Base-by-base conservation (phyloP, 371 early-diverging fungal species). In the Mucor velutinosus region DNA sequence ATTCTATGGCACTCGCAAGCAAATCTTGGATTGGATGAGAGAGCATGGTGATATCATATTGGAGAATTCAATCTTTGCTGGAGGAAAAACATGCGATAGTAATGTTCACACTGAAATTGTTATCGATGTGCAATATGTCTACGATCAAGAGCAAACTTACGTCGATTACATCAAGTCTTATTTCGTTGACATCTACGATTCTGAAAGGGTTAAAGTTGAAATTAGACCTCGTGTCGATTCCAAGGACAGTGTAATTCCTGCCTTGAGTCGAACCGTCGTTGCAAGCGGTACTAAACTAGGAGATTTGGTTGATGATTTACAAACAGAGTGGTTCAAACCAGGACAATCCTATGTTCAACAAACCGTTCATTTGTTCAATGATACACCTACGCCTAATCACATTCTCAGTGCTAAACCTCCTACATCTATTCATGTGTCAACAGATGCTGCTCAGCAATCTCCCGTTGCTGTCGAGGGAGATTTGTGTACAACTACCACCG, bases 11-110 rank as follows among this genome's bases (percentile, higher is more conserved):
- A 83, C 77, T 2, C 77, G 83, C 19, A 70, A 72, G 23, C 72
- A 80, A 30, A 79, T 81, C 27, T 15, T 83, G 4, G 72, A 78
- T 8, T 83, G 83, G 83, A 76, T 83, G 45, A 72, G 69, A 12
- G 62, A 75, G 32, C 81, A 79, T 64, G 19, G 65, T n/a, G 62
- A 80, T 11, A 62, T 83, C 0, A 67, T 58, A 19, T 23, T 83
- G 2, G 81, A 83, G 59, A 77, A 76, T 33, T n/a, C 67, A 4
- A 51, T 79, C 7, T 80, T 79, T 62, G 43, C 64, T 21, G 67
- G 70, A 21, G 67, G 62, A 12, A 27, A 67, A 10, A 35, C 55
- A 2, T 41, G 23, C 0, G 27, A 63, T 11, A 61, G 45, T 27
- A 62, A 70, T 17, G 58, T 65, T 0, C 74, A 75, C 41, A 77